Evolutionary conservation across 495 filamentous ascomycete species (phyloP).

Genomic region (Neurospora tetraspora): DNA sequence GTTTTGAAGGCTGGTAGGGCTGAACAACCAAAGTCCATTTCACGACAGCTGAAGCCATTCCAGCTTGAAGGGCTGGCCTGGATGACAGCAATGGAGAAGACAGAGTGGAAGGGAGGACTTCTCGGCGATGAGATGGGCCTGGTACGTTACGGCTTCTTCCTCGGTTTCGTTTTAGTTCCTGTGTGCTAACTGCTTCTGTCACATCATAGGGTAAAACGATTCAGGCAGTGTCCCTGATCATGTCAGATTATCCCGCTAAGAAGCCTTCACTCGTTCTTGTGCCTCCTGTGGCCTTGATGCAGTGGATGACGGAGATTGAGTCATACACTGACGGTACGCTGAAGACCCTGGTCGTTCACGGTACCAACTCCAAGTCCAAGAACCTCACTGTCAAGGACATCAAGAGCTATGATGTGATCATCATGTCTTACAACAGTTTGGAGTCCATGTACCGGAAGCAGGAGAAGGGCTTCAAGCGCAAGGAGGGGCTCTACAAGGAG

Average conservation of each 20-base stretch:
- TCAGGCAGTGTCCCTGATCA: slow-evolving; percentile 90
- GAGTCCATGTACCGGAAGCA: slow-evolving; percentile 90
- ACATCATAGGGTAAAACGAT: slow-evolving; percentile 70
- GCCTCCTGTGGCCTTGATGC: slow-evolving; percentile 91
- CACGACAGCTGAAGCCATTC: slow-evolving; percentile 75
- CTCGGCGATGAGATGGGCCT: slow-evolving; percentile 97
- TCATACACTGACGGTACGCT: slow-evolving; percentile 84
- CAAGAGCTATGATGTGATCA: slow-evolving; percentile 77
- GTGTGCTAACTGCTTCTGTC: neutral
- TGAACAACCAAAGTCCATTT: slow-evolving; percentile 69
- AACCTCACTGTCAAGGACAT: slow-evolving; percentile 60
- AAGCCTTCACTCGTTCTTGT: slow-evolving; percentile 80
- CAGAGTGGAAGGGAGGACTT: slow-evolving; percentile 75
- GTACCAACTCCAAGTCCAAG: slow-evolving; percentile 74
- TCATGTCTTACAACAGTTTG: slow-evolving; percentile 91
- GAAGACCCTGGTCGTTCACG: slow-evolving; percentile 82
- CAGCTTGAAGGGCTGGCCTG: slow-evolving; percentile 89
- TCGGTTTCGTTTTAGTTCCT: neutral
- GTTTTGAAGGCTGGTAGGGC: slow-evolving; percentile 54
- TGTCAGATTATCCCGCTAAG: slow-evolving; percentile 86
- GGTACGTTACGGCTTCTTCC: slow-evolving; percentile 4
- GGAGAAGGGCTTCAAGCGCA: slow-evolving; percentile 78
- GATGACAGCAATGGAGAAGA: slow-evolving; percentile 84
- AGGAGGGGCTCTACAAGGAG: slow-evolving; percentile 59
- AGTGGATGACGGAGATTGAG: slow-evolving; percentile 90